Base-by-base conservation (phyloP, 2,329 filamentous ascomycete species). In the Tolypocladium endophyticum region DNA sequence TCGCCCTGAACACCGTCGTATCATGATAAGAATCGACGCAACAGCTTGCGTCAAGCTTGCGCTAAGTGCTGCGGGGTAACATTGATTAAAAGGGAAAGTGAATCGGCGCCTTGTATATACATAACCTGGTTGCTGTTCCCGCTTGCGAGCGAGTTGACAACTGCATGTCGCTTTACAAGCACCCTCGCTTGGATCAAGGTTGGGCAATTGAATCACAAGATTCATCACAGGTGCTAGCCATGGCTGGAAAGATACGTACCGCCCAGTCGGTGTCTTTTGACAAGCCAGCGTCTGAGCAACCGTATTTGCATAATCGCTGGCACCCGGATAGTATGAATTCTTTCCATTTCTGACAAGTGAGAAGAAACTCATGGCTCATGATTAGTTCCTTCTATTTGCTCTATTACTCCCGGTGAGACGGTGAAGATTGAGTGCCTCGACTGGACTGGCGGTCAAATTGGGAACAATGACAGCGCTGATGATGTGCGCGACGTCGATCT, bases 371-470 rank as follows among this genome's bases (percentile, higher is more conserved):
- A 54, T 9, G 8, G 38, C 23, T 50, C 12, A n/a, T 62, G 11
- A 16, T 3, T 11, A 94, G 90, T 96, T 57, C 92, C 92, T 0
- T 84, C 82, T 59, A 81, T 80, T 57, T 88, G 80, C 38, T 85
- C 81, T 1, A 91, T 97, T 68, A 86, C 88, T 67, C 86, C 92
- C 68, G 87, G 87, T 36, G 92, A 96, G 75, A 89, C 89, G 0
- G 92, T 96, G 65, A 96, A 95, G 74, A 96, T 96, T 64, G 90
- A 96, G 78, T 96, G 92, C 68, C 79, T 94, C 9, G 90, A 95
- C 75, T 95, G 90, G 86, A 87, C 85, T 6, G 85, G 85, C 28
- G 92, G 92, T 2, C 92, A 96, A 68, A 96, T 96, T 68, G 81
- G 83, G 59, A 96, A 97, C 74, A 88, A 93, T 64, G 92, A 97